These are phyloP conservation scores for Rhizopogon vinicolor DNA, from an alignment of 768 basidiomycete genomes.

Conservation along the genomic window DNA sequence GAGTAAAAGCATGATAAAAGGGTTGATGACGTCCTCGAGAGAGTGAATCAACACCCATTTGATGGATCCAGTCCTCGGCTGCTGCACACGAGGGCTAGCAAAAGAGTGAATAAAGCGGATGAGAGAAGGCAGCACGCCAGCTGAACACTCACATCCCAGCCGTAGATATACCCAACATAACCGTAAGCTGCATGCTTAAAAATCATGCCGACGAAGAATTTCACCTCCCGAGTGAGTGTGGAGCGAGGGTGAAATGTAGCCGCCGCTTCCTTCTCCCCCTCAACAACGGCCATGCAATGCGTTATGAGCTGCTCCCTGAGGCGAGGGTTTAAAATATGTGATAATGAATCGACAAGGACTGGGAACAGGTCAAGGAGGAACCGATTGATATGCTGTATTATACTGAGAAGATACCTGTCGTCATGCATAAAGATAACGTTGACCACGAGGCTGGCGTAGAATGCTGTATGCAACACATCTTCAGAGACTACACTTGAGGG, in stretches of 20 bases:
- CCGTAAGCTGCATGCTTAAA: slow-evolving; percentile 36
- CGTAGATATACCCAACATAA: slow-evolving; percentile 41
- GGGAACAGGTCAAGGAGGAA: slow-evolving; percentile 40
- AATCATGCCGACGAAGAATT: slow-evolving; percentile 47
- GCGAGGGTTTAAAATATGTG: slow-evolving; percentile 25
- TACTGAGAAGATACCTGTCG: slow-evolving; percentile 24
- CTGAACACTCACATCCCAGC: slow-evolving; percentile 41
- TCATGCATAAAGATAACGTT: slow-evolving; percentile 34
- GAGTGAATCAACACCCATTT: slow-evolving; percentile 39
- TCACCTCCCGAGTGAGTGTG: slow-evolving; percentile 18
- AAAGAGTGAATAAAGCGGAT: background rate
- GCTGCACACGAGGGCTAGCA: slow-evolving; percentile 31
- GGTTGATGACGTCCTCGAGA: slow-evolving; percentile 41
- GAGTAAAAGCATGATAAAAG: slow-evolving; percentile 38
- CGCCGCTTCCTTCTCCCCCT: slow-evolving; percentile 25
- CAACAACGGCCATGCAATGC: slow-evolving; percentile 26
- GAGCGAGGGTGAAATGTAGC: slow-evolving; percentile 23
- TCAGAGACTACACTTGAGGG: slow-evolving; percentile 21
- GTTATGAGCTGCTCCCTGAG: slow-evolving; percentile 23
- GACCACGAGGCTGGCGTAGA: slow-evolving; percentile 32
- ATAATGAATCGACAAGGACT: slow-evolving; percentile 34
- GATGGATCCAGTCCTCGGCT: slow-evolving; percentile 37
- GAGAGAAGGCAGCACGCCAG: background rate
- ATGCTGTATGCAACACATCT: slow-evolving; percentile 28
- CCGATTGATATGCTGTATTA: slow-evolving; percentile 28